A percentile compares a stretch with the other conserved stretches of the same genome.
Conservation (phyloP, 495 filamentous ascomycete species). For the Massariosphaeria phaeospora region DNA sequence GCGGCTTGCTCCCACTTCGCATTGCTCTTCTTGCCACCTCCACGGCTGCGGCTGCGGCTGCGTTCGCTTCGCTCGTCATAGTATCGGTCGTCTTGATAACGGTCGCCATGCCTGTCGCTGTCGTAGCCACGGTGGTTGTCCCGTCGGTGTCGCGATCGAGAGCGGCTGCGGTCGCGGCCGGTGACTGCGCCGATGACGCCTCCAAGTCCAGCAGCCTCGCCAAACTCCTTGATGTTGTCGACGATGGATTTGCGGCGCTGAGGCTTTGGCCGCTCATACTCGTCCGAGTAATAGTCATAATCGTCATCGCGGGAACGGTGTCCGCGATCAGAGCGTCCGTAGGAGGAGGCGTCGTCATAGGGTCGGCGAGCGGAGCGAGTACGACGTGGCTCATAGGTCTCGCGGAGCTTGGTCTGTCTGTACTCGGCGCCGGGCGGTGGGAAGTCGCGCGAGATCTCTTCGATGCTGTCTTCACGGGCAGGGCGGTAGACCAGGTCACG, state of each 20-base stretch:
- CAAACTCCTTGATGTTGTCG: constrained; percentile 33
- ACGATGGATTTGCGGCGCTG: constrained; percentile 43
- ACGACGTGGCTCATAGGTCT: constrained; percentile 37
- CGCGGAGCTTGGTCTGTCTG: constrained; percentile 32
- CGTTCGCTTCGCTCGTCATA: constrained; percentile 37
- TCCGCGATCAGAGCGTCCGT: constrained; percentile 29
- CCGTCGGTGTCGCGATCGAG: constrained; percentile 32
- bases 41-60: constrained; percentile 48
- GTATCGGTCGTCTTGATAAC: neutral
- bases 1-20: constrained; percentile 77
- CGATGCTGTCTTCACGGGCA: constrained; percentile 42
- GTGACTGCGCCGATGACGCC: constrained; percentile 40
- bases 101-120: constrained; percentile 27
- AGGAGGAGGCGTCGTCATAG: constrained; percentile 34
- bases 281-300: constrained; percentile 36
- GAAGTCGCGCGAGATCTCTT: constrained; percentile 44
- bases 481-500: constrained; percentile 42
- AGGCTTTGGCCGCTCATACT: constrained; percentile 30
- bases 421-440: constrained; percentile 39
- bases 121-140: constrained; percentile 34
- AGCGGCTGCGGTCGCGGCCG: constrained; percentile 46
- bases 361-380: constrained; percentile 34
- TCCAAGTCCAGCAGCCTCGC: constrained; percentile 41
- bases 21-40: constrained; percentile 46
- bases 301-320: constrained; percentile 29